phyloP scores from a whole-genome alignment of 2,329 filamentous ascomycete species.

The Phialemonium atrogriseum region DNA sequence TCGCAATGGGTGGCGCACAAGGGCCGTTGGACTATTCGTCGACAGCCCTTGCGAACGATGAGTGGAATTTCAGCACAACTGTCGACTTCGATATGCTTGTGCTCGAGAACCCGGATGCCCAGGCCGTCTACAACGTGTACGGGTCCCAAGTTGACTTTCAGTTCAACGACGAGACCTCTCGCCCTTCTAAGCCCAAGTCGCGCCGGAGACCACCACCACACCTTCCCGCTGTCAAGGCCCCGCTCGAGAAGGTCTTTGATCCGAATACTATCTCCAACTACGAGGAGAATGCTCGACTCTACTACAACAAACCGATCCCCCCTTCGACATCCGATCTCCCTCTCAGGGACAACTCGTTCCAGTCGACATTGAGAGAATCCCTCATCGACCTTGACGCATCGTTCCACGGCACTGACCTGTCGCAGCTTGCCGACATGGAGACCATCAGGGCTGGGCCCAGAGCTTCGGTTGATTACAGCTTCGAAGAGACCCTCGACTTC shows the following conservation, averaged over 20 bases:
- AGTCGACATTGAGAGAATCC: slow-evolving; percentile 48
- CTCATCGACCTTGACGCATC: slow-evolving; percentile 58
- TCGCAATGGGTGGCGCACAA: slow-evolving; percentile 51
- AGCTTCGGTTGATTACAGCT: slow-evolving; percentile 40
- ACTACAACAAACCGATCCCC: slow-evolving; percentile 42
- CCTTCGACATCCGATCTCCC: slow-evolving; percentile 46
- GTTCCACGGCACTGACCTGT: slow-evolving; percentile 45
- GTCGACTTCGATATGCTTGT: slow-evolving; percentile 54
- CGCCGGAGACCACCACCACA: slow-evolving; percentile 50
- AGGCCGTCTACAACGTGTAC: slow-evolving; percentile 50
- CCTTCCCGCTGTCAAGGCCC: slow-evolving; percentile 48
- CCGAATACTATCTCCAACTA: slow-evolving; percentile 58
- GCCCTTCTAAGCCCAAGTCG: slow-evolving; percentile 43
- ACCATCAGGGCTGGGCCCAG: slow-evolving; percentile 47
- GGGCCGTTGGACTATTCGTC: slow-evolving; percentile 35
- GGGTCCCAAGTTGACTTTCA: slow-evolving; percentile 48
- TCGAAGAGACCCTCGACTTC: slow-evolving; percentile 34
- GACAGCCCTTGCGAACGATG: slow-evolving; percentile 42
- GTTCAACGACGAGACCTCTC: slow-evolving; percentile 37
- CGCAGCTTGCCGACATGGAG: slow-evolving; percentile 52
- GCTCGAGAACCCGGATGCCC: slow-evolving; percentile 41
- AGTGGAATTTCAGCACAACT: slow-evolving; percentile 62
- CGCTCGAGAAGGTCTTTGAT: slow-evolving; percentile 58
- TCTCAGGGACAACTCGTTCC: slow-evolving; percentile 46
- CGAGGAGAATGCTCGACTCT: slow-evolving; percentile 52